Base-by-base conservation (phyloP, 495 filamentous ascomycete species). In the Bacidia rubella region DNA sequence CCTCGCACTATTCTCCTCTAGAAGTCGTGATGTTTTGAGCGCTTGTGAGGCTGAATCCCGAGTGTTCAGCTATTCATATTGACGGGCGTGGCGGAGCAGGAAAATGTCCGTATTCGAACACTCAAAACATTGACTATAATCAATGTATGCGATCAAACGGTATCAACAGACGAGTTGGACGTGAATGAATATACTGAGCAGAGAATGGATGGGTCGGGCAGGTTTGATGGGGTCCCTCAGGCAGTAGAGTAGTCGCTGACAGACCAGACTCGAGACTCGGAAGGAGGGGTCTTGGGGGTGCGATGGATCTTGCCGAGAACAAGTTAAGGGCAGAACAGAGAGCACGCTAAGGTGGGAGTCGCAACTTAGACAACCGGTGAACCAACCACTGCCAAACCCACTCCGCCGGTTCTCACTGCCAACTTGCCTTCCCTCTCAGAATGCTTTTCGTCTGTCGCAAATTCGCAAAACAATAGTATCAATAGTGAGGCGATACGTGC, bases 41-140 rank as follows among this genome's bases (percentile, higher is more conserved):
- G 41, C 41, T 44, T 44, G 20, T 44, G 41, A 22, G 20, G 41
- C 29, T 44, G 41, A 44, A 44, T n/a, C 41, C 41, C 41, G 41
- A 44, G n/a, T n/a, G 41, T 22, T n/a, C 41, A 17, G 41, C 15
- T 44, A 44, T 44, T 44, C 41, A 17, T 44, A 17, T 44, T 35
- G 29, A 7, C 15, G n/a, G n/a, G 29, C 41, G 7, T 9, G 41
- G 41, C 12, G 41, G 41, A 9, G 41, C 41, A 44, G 7, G 29
- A 35, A 35, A 35, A 35, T 35, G 15, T 7, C 29, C 29, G 29
- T 35, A 5, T 15, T 5, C 15, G 29, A 35, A 35, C 5, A 5
- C 5, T 7, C 29, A 15, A 35, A 35, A 15, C 7, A 35, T 35
- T 5, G 29, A 7, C 29, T 35, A 5, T 35, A 5, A 15, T 35